Conservation (phyloP, 202 grass and related monocot genomes). For the Thinopyrum obtusiflorum region DNA sequence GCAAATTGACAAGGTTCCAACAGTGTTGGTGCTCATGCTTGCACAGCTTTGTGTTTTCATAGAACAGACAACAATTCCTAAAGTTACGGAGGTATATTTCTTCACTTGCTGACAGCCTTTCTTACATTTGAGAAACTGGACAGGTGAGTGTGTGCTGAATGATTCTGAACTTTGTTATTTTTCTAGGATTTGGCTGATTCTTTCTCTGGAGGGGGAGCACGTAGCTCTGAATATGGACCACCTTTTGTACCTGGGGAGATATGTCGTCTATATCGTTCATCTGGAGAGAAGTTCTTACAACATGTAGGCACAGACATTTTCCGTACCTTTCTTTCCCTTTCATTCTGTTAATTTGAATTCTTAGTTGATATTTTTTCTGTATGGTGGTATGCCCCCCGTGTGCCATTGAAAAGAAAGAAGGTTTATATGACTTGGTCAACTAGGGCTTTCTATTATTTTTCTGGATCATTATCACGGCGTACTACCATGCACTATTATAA, state of each 20-base stretch:
- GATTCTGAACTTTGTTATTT: slow-evolving; percentile 25
- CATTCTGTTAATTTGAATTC: slow-evolving; percentile 20
- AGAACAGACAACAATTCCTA: slow-evolving; percentile 89
- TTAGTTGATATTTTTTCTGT: not conserved
- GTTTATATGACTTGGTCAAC: not conserved
- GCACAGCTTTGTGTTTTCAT: slow-evolving; percentile 90
- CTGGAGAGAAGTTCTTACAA: slow-evolving; percentile 83
- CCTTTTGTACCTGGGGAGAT: slow-evolving; percentile 98
- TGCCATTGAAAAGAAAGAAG: slow-evolving; percentile 24
- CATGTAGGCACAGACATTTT: slow-evolving; percentile 58
- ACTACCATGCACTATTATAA: not conserved
- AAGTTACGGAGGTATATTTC: slow-evolving; percentile 78
- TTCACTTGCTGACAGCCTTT: slow-evolving; percentile 14
- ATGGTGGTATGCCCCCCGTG: not conserved
- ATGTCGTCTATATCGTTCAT: slow-evolving; percentile 87
- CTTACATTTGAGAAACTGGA: slow-evolving; percentile 6
- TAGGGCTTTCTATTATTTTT: slow-evolving; percentile 22
- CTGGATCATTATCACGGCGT: slow-evolving; percentile 5
- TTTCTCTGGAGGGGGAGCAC: slow-evolving; percentile 82
- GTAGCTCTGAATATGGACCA: slow-evolving; percentile 79
- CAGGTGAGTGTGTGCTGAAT: not conserved
- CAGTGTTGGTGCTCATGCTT: slow-evolving; percentile 69
- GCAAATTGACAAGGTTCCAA: slow-evolving; percentile 75
- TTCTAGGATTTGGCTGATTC: slow-evolving; percentile 80
- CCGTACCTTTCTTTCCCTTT: slow-evolving; percentile 21